Base-by-base conservation (phyloP, 371 early-diverging fungal genomes). In the Fennellomyces sp. region DNA sequence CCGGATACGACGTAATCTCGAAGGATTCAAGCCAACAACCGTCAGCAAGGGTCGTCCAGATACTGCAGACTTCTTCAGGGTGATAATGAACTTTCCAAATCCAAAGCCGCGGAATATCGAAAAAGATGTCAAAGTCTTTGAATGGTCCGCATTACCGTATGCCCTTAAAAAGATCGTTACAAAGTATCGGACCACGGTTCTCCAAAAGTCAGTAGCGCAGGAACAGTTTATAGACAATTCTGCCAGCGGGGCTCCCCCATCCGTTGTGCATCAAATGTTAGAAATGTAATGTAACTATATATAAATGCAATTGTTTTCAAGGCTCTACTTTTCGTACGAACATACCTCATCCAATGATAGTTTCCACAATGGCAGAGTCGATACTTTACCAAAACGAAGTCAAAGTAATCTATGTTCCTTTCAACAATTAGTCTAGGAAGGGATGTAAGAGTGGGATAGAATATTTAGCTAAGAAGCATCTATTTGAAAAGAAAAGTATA, bases 81-180 rank as follows among this genome's bases (percentile, higher is more conserved):
- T 84, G 36, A 85, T 94, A 60, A 94, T 94, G 94, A 76, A 84
- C 2, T 94, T 89, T 58, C 86, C 89, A 0, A 84, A 88, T 62
- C 93, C 94, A 41, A 91, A 90, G 68, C 94, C 94, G 28, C 69
- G 94, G 23, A 93, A 93, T 61, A 92, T 92, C 51, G 93, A 93
- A 66, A 94, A 94, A 65, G 91, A 92, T 58, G 35, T 93, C 69
- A 91, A 91, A 63, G 91, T 91, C 0, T 93, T 91, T 70, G 81
- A 81, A 3, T 93, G 93, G 93, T 72, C 75, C 50, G 81, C 83
- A 0, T 63, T 92, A 15, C 83, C 84, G 0, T 74, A 74, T 13
- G 90, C 89, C 0, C 79, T 91, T 11, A 83, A 87, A 49, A 91
- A 91, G 66, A 90, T 93, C 51, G 83, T 91, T 10, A 75, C 83